These are phyloP conservation scores for Euphorbia tirucalli DNA, from an alignment of 345 rosid species.

Conservation along the genomic window DNA sequence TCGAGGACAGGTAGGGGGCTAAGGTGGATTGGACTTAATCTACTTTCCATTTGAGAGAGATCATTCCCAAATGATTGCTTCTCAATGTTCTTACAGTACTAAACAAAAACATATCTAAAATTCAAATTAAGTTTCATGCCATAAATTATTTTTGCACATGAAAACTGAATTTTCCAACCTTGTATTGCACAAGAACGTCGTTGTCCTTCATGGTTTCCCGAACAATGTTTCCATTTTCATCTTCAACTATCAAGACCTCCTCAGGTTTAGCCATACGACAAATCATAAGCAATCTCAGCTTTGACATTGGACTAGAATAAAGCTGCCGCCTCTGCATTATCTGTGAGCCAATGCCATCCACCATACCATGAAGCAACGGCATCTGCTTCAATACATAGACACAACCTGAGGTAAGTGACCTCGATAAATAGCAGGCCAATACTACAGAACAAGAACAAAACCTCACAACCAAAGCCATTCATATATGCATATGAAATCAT, in stretches of 20 bases:
- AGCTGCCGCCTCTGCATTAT: slow-evolving; percentile 86
- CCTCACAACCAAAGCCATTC: not conserved
- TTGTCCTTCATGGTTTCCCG: slow-evolving; percentile 99
- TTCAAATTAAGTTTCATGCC: no score
- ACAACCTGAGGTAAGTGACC: slow-evolving; percentile 19
- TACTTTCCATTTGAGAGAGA: no score
- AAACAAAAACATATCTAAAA: not conserved
- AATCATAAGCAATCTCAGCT: slow-evolving; percentile 90
- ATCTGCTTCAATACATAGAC: slow-evolving; percentile 41
- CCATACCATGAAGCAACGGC: slow-evolving; percentile 74
- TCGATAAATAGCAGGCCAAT: slow-evolving; percentile 4
- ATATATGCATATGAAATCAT: not conserved
- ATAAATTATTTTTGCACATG: not conserved
- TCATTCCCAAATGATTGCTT: not conserved
- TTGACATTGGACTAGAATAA: slow-evolving; percentile 81
- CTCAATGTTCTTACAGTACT: not conserved
- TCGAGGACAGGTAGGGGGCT: no score
- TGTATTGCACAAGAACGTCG: slow-evolving; percentile 98
- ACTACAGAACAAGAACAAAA: not conserved
- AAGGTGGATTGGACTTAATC: no score
- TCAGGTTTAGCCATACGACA: slow-evolving; percentile 99
- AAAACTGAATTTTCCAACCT: slow-evolving; percentile 47
- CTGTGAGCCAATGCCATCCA: slow-evolving; percentile 79
- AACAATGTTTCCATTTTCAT: slow-evolving; percentile 98
- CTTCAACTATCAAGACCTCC: slow-evolving; percentile 97